A percentile compares a stretch with the other conserved stretches of the same genome.
phyloP scores from a whole-genome alignment of 2,329 filamentous ascomycete genomes.

The Epichloe elymi region DNA sequence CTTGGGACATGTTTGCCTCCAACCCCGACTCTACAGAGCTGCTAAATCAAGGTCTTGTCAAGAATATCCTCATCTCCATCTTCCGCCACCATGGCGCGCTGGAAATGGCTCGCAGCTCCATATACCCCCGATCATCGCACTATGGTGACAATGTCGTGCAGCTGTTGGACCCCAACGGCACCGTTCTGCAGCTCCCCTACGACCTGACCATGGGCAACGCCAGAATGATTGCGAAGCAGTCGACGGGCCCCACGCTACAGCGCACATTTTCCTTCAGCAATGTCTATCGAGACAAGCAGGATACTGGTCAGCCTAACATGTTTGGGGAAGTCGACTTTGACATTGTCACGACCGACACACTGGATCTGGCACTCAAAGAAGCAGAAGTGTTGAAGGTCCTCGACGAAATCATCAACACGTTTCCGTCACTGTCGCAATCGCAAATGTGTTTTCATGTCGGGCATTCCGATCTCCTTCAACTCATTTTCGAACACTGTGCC shows the following conservation, averaged over 20 bases:
- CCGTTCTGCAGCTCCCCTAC: slow-evolving; percentile 85
- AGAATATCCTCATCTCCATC: slow-evolving; percentile 59
- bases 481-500: slow-evolving; percentile 83
- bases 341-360: slow-evolving; percentile 69
- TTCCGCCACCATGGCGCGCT: slow-evolving; percentile 86
- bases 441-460: slow-evolving; percentile 85
- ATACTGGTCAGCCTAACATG: slow-evolving; percentile 68
- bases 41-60: slow-evolving; percentile 59
- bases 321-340: slow-evolving; percentile 93
- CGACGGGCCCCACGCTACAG: slow-evolving; percentile 46
- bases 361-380: slow-evolving; percentile 79
- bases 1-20: slow-evolving; percentile 58
- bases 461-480: slow-evolving; percentile 72
- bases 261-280: slow-evolving; percentile 78
- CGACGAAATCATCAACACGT: slow-evolving; percentile 74
- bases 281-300: slow-evolving; percentile 69
- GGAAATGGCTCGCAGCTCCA: slow-evolving; percentile 57
- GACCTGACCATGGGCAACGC: slow-evolving; percentile 86
- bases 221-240: slow-evolving; percentile 62
- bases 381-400: slow-evolving; percentile 89
- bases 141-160: slow-evolving; percentile 65
- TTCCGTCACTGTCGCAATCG: slow-evolving; percentile 58
- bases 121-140: slow-evolving; percentile 73
- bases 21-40: slow-evolving; percentile 44
- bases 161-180: slow-evolving; percentile 70